phyloP scores from a whole-genome alignment of 306 rosid genomes.

The Gastrolobium bilobum region DNA sequence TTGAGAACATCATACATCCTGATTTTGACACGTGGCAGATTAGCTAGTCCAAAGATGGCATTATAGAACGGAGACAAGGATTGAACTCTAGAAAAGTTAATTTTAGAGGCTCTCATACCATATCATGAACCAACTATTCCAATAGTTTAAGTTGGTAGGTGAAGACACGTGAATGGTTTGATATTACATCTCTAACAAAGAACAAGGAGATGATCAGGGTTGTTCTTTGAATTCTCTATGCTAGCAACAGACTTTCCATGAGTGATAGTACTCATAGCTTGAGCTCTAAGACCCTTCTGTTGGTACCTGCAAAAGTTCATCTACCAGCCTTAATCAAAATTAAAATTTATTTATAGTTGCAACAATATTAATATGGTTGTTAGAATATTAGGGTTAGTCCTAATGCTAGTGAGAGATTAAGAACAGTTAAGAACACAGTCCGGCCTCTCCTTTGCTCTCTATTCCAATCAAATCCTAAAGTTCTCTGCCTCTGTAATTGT shows the following conservation, averaged over 20 bases:
- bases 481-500: too few species aligned
- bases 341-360: conserved; percentile 34
- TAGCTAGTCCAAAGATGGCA: background rate
- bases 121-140: too few species aligned
- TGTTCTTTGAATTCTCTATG: conserved; percentile 51
- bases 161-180: too few species aligned
- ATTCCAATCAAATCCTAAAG: too few species aligned
- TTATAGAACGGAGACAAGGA: too few species aligned
- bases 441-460: too few species aligned
- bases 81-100: too few species aligned
- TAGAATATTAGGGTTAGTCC: conserved; percentile 1
- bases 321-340: conserved; percentile 33
- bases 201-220: conserved; percentile 94
- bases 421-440: too few species aligned
- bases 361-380: conserved; percentile 34
- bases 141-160: too few species aligned
- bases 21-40: background rate
- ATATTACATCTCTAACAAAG: too few species aligned
- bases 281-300: conserved; percentile 64
- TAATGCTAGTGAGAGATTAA: background rate
- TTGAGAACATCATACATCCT: background rate
- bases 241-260: conserved; percentile 59
- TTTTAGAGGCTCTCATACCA: too few species aligned
- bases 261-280: conserved; percentile 69
- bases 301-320: conserved; percentile 66